Base-by-base conservation (phyloP, 345 rosid genomes). In the Syzygium jambos region DNA sequence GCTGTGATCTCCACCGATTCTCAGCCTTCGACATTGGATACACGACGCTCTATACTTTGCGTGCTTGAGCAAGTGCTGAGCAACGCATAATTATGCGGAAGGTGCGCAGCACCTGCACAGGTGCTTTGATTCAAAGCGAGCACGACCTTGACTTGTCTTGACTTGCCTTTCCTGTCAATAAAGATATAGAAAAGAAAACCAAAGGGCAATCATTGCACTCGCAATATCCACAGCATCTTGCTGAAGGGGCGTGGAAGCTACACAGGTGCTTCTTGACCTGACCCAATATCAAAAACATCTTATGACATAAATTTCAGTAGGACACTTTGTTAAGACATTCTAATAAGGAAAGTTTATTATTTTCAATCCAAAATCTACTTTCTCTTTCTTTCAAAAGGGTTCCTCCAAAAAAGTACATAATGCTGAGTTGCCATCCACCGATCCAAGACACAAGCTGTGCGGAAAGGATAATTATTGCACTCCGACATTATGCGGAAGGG, bases 361-460 rank as follows among this genome's bases (percentile, higher is more conserved):
- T 55, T 55, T 55, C 59, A 54, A 54, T 54, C 57, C 57, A 54
- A 54, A 21, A 54, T 54, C 57, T 19, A 51, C 52, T 51, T 3
- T 10, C 11, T 21, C 3, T 52, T 22, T 55, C 52, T 51, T 55
- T 55, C 25, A 1, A 22, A 55, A 10, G 59, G 27, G 0, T 55
- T 52, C 54, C 27, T 23, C 59, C 59, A 22, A 55, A 55, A 55
- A 1, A 0, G 59, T 27, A 22, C 59, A 7, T 55, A 22, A 55
- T 21, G 57, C 22, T 21, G 57, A 55, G 57, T 55, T 55, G 63
- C 65, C 65, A 59, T 59, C 30, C 65, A 12, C 2, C 14, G 14
- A 7, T 59, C 30, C 30, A 5, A 59, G 65, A 59, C 2, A 0
- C 30, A 5, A 23, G 5, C 13, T 5, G 9, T 8, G 13, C 6